Conservation (phyloP, 805 yeast genomes). For the Lipomyces starkeyi region DNA sequence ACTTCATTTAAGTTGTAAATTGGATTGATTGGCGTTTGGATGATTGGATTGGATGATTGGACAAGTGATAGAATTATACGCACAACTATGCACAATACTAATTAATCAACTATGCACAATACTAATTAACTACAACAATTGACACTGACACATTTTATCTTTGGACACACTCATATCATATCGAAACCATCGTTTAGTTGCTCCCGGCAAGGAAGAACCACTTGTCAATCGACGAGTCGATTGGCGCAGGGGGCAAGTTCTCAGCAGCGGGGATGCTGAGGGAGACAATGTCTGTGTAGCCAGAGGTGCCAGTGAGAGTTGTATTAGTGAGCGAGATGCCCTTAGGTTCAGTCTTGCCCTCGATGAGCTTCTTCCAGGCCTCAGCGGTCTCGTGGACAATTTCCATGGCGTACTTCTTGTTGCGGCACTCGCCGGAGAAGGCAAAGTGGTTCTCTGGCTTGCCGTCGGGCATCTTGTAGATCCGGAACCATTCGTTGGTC, state of each 20-base stretch:
- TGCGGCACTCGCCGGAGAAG: constrained; percentile 91
- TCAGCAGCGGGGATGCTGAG: constrained; percentile 65
- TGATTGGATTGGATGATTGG: background rate
- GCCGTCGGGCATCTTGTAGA: constrained; percentile 97
- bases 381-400: constrained; percentile 80
- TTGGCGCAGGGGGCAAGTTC: constrained; percentile 78
- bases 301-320: constrained; percentile 63
- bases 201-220: constrained; percentile 89
- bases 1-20: background rate
- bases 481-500: constrained; percentile 97
- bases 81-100: background rate
- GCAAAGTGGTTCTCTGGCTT: constrained; percentile 97
- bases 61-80: background rate
- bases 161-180: background rate
- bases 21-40: background rate
- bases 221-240: constrained; percentile 94
- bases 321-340: constrained; percentile 80
- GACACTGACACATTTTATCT: background rate
- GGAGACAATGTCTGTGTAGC: constrained; percentile 55
- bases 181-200: constrained; percentile 18
- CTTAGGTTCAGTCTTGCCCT: constrained; percentile 63
- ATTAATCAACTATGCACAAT: background rate
- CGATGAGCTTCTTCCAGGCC: constrained; percentile 80
- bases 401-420: constrained; percentile 83
- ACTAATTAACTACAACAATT: constrained; percentile 1